Evolutionary conservation across 345 rosid species (phyloP).

Genomic region (Eucalyptus guilfoylei): DNA sequence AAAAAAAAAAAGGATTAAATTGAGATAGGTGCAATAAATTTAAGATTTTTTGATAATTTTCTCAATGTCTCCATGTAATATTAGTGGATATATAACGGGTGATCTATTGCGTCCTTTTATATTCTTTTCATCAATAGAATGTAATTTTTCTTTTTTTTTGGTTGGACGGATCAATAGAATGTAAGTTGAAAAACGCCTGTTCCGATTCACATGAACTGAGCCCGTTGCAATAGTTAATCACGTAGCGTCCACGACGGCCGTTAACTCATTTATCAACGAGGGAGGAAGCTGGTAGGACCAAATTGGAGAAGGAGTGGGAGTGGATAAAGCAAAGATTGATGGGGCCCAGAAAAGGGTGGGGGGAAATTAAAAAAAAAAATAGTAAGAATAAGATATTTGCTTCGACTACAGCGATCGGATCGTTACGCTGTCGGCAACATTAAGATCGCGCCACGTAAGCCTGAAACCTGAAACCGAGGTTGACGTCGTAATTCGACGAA

Average conservation of each 20-base stretch:
- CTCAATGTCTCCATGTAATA: accelerated
- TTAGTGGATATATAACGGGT: neutral
- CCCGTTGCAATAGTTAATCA: neutral
- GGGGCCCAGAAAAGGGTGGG: neutral
- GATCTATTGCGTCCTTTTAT: neutral
- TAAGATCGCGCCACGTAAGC: neutral
- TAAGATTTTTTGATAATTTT: neutral
- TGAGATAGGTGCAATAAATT: no score
- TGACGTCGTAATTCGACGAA: no score
- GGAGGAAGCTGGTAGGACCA: neutral
- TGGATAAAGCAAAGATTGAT: neutral
- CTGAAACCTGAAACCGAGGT: neutral
- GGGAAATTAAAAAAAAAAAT: accelerated
- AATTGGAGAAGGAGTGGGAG: neutral
- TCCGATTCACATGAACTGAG: neutral
- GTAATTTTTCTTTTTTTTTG: neutral
- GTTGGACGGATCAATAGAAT: no score
- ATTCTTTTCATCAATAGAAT: neutral
- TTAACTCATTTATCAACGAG: neutral
- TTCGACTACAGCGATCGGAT: neutral
- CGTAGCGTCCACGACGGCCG: neutral
- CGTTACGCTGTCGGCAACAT: neutral
- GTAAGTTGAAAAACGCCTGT: neutral
- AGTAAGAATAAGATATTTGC: neutral
- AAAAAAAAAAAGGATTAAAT: no score